These are phyloP conservation scores for Cladosporium austrohemisphaericum DNA, from an alignment of 2,329 filamentous ascomycete genomes.

Conservation along the genomic window DNA sequence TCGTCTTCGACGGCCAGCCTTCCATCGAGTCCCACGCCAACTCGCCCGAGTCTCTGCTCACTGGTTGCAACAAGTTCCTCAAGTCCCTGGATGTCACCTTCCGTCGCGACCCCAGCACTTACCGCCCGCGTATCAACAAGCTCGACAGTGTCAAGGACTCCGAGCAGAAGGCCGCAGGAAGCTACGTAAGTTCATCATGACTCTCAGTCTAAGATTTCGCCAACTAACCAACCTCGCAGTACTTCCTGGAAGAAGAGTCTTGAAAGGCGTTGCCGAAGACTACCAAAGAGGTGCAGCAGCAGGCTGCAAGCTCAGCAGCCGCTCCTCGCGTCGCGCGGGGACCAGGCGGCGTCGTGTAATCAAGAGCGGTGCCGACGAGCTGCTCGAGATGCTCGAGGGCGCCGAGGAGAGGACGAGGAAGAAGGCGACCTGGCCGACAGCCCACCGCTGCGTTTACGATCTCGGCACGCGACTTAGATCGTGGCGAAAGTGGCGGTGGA, in stretches of 20 bases:
- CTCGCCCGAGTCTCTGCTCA: conserved; percentile 83
- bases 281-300: conserved; percentile 14
- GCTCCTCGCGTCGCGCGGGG: conserved; percentile 17
- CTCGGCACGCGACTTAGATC: not conserved
- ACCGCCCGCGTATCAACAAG: conserved; percentile 98
- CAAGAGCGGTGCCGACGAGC: conserved; percentile 49
- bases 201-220: not conserved
- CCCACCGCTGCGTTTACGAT: not conserved
- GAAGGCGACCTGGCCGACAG: conserved; percentile 20
- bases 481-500: not conserved
- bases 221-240: conserved; percentile 53
- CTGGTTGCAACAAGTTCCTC: conserved; percentile 93
- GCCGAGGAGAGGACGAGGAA: conserved; percentile 59
- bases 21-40: conserved; percentile 86
- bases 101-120: conserved; percentile 94
- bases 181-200: conserved; percentile 64
- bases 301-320: conserved; percentile 15
- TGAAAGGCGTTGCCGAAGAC: conserved; percentile 59
- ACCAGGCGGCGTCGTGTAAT: conserved; percentile 30
- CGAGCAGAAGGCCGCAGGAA: conserved; percentile 90
- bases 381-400: conserved; percentile 57
- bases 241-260: conserved; percentile 84
- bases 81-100: conserved; percentile 98
- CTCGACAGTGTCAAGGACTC: conserved; percentile 91
- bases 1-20: conserved; percentile 94